Percentiles rank a stretch among this genome's conserved stretches.
phyloP scores from a whole-genome alignment of 257 asterid species.

The Solanum pennellii region DNA sequence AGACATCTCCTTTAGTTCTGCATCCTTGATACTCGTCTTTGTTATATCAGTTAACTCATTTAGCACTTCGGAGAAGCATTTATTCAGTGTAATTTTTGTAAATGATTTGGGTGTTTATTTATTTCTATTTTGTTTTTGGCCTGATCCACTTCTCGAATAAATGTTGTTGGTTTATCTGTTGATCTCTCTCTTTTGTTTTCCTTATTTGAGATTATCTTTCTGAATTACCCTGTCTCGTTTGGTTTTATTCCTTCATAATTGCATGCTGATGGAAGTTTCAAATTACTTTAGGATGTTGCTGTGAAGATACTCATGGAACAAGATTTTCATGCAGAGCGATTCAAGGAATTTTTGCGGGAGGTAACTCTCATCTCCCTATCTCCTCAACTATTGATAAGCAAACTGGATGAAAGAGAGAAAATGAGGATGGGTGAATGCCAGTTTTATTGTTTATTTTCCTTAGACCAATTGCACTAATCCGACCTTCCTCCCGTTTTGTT shows the following conservation, averaged over 20 bases:
- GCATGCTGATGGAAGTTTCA: background rate
- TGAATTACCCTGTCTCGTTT: background rate
- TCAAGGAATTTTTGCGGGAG: slow-evolving; percentile 77
- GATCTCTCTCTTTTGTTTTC: background rate
- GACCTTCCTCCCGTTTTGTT: slow-evolving; percentile 12
- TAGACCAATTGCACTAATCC: background rate
- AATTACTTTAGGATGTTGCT: slow-evolving; percentile 69
- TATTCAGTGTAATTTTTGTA: background rate
- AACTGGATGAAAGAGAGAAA: background rate
- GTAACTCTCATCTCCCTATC: slow-evolving; percentile 17
- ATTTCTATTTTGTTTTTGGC: background rate
- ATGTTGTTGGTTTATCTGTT: background rate
- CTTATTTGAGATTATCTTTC: background rate
- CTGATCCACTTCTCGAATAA: background rate
- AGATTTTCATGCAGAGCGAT: slow-evolving; percentile 69
- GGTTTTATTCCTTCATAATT: background rate
- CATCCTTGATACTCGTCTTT: background rate
- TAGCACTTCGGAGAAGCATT: background rate
- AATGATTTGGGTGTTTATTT: background rate
- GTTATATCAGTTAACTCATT: background rate
- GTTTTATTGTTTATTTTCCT: background rate
- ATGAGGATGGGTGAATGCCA: background rate
- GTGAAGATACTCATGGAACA: slow-evolving; percentile 98
- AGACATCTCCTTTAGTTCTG: slow-evolving; percentile 28
- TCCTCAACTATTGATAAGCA: background rate